Conservation (phyloP, 345 rosid species). For the Microthlaspi erraticum region DNA sequence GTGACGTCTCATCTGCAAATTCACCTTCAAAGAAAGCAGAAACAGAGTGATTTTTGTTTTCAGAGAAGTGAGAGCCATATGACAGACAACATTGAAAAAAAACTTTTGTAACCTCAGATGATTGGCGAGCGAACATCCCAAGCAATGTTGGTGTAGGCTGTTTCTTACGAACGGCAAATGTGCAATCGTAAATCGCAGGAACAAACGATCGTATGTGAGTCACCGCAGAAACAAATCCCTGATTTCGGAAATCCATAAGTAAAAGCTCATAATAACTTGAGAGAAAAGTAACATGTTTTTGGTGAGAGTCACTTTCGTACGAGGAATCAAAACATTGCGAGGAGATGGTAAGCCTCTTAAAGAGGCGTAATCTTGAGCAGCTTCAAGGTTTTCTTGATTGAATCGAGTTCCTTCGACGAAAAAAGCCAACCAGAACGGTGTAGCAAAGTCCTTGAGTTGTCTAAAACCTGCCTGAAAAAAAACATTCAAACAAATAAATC, state of each 20-base stretch:
- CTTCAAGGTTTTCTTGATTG: conserved; percentile 62
- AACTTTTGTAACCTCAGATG: conserved; percentile 48
- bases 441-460: conserved; percentile 57
- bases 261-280: neutral
- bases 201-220: conserved; percentile 56
- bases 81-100: neutral
- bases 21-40: conserved; percentile 50
- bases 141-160: conserved; percentile 58
- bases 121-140: conserved; percentile 56
- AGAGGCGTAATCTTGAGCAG: conserved; percentile 62
- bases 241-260: conserved; percentile 29
- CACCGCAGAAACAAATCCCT: conserved; percentile 75
- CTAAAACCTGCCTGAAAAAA: conserved; percentile 59
- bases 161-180: conserved; percentile 47
- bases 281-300: neutral
- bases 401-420: conserved; percentile 74
- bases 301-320: conserved; percentile 51
- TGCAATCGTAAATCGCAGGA: conserved; percentile 68
- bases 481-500: neutral
- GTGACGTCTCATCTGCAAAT: conserved; percentile 64
- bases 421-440: conserved; percentile 64
- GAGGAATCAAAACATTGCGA: conserved; percentile 62
- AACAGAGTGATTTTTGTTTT: conserved; percentile 15
- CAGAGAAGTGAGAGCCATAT: neutral
- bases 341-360: conserved; percentile 55